Base-by-base conservation (phyloP, 2,329 filamentous ascomycete species). In the Aquanectria penicillioides region DNA sequence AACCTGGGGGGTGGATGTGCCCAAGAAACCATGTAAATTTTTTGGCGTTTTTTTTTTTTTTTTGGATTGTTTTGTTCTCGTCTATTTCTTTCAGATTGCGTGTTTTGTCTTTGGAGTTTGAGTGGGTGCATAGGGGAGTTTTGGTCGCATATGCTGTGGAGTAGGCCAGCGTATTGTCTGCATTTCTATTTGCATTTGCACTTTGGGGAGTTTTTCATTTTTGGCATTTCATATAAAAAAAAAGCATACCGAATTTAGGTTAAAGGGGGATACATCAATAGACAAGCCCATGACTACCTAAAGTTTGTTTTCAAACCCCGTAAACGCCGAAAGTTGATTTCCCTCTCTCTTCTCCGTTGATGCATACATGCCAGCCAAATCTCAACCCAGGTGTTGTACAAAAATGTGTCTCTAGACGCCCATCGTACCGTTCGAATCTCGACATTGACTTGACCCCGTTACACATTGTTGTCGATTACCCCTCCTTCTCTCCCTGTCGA, bases 91-190 rank as follows among this genome's bases (percentile, higher is more conserved):
- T 33, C 28, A 37, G 55, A 37, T 36, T 53, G 59, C 51, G 40
- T 49, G 26, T 37, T 17, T 29, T 50, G n/a, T 29, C 34, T 50
- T 34, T n/a, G 47, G 33, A 49, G 63, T 56, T 59, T 20, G 28
- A n/a, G 15, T 29, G 25, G 41, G 29, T 43, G 53, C 36, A 34
- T 56, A 52, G 50, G 50, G 40, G 59, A 57, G 40, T 46, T 36
- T 17, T 43, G 44, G 40, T 34, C 41, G 37, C 63, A 68, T 67
- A 46, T 38, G 40, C 37, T 51, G 58, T 50, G 55, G 44, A 65
- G 52, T 48, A 55, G 49, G 65, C 53, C 63, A 62, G 63, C 61
- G 38, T 33, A 53, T 59, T 23, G 41, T 46, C n/a, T 33, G 41
- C 25, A 26, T 44, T 20, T 18, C 23, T 28, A n/a, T 15, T 44